These are phyloP conservation scores for Lecanosticta acicola DNA, from an alignment of 2,329 filamentous ascomycete genomes.

Conservation along the genomic window DNA sequence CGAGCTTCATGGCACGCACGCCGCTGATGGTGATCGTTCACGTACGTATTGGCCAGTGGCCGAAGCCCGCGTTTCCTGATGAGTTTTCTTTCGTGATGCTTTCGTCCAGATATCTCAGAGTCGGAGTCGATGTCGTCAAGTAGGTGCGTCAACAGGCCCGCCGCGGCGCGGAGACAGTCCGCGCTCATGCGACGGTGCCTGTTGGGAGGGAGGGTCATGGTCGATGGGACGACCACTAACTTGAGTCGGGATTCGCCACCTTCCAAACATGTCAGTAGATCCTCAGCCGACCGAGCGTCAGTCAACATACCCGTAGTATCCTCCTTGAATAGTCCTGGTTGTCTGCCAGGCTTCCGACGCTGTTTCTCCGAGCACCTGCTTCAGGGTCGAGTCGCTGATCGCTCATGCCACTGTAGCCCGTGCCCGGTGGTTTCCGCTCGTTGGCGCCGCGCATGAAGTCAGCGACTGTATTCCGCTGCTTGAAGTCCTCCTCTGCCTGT, in stretches of 20 bases:
- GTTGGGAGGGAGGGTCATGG: conserved; percentile 2
- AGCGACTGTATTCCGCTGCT: conserved; percentile 71
- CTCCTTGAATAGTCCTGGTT: conserved; percentile 95
- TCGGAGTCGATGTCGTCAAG: conserved; percentile 11
- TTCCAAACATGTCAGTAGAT: conserved; percentile 5
- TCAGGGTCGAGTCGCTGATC: conserved; percentile 82
- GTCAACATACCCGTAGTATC: conserved; percentile 76
- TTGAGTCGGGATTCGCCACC: conserved; percentile 18
- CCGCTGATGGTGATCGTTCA: neutral
- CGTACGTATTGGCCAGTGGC: too few species aligned
- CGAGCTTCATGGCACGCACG: neutral
- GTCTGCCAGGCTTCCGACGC: conserved; percentile 83
- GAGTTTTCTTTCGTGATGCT: conserved; percentile 7
- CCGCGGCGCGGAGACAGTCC: conserved; percentile 11
- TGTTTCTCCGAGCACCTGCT: conserved; percentile 46
- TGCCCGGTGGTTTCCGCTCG: conserved; percentile 51
- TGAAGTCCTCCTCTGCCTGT: conserved; percentile 78
- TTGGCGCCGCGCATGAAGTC: conserved; percentile 57
- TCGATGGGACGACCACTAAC: conserved; percentile 12
- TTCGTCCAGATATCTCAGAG: conserved; percentile 5
- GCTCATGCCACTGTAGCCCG: conserved; percentile 65
- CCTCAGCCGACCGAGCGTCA: neutral
- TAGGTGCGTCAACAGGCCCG: conserved; percentile 10
- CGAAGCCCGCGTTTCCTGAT: neutral
- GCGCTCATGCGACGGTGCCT: conserved; percentile 5